These are phyloP conservation scores for Ophiognomonia clavigignenti-juglandacearum DNA, from an alignment of 2,329 filamentous ascomycete genomes.

Conservation along the genomic window DNA sequence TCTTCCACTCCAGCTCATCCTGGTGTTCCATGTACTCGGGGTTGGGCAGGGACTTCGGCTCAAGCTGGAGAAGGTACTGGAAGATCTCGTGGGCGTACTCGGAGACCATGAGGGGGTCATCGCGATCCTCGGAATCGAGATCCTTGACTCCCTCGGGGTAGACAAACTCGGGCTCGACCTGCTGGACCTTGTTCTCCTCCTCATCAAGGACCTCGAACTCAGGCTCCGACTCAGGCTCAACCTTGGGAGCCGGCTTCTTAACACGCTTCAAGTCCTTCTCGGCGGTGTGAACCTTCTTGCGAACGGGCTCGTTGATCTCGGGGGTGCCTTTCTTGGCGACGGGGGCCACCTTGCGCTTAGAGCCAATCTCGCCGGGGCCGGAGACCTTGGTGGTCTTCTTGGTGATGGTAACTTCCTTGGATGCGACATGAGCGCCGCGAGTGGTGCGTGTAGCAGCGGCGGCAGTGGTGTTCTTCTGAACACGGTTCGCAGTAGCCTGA, in stretches of 20 bases:
- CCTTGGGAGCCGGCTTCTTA: slow-evolving; percentile 25
- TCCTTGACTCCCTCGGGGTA: slow-evolving; percentile 48
- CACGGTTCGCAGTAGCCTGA: slow-evolving; percentile 74
- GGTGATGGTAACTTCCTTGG: slow-evolving; percentile 51
- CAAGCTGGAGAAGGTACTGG: slow-evolving; percentile 86
- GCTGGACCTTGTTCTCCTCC: slow-evolving; percentile 21
- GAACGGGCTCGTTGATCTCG: slow-evolving; percentile 63
- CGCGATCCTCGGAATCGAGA: slow-evolving; percentile 80
- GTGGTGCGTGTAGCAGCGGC: slow-evolving; percentile 58
- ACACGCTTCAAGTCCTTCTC: slow-evolving; percentile 40
- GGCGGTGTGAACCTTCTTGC: slow-evolving; percentile 57
- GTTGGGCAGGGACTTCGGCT: slow-evolving; percentile 75
- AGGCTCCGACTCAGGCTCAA: slow-evolving; percentile 21
- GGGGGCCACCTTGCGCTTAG: slow-evolving; percentile 62
- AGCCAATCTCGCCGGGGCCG: slow-evolving; percentile 15
- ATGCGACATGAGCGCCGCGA: slow-evolving; percentile 33
- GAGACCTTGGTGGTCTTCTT: slow-evolving; percentile 50
- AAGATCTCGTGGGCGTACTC: slow-evolving; percentile 98
- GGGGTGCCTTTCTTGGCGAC: slow-evolving; percentile 57
- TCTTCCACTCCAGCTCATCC: slow-evolving; percentile 96
- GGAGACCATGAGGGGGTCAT: slow-evolving; percentile 95
- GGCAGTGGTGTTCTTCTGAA: slow-evolving; percentile 63
- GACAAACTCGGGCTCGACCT: slow-evolving; percentile 19
- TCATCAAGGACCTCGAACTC: slow-evolving; percentile 28
- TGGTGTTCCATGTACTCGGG: slow-evolving; percentile 94